phyloP scores from a whole-genome alignment of 495 filamentous ascomycete species.

The Xylaria castorea region DNA sequence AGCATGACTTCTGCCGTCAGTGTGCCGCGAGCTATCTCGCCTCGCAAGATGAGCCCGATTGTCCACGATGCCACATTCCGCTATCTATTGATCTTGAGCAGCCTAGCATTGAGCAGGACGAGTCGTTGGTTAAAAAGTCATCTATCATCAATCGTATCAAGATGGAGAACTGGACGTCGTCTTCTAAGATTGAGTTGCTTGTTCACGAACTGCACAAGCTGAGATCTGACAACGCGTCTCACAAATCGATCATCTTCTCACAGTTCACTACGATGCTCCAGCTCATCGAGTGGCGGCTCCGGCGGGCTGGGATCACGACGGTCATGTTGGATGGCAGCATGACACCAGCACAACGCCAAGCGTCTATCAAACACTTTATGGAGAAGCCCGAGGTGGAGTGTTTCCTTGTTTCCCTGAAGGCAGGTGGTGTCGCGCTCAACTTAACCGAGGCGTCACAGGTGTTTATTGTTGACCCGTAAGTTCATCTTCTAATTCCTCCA shows the following conservation, averaged over 20 bases:
- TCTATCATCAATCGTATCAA: conserved; percentile 97
- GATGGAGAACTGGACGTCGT: conserved; percentile 97
- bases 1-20: conserved; percentile 91
- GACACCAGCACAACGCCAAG: conserved; percentile 90
- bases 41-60: conserved; percentile 78
- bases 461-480: conserved; percentile 93
- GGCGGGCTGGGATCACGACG: conserved; percentile 92
- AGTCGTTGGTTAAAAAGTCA: conserved; percentile 81
- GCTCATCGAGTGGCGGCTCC: conserved; percentile 94
- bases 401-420: conserved; percentile 93
- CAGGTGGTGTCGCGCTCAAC: conserved; percentile 94
- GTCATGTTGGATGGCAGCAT: conserved; percentile 97
- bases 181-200: conserved; percentile 95
- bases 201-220: conserved; percentile 91
- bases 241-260: conserved; percentile 96
- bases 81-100: conserved; percentile 91
- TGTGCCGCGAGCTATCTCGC: conserved; percentile 86
- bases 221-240: conserved; percentile 85
- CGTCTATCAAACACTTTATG: conserved; percentile 93
- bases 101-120: conserved; percentile 89
- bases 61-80: conserved; percentile 89
- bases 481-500: conserved; percentile 30
- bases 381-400: conserved; percentile 89
- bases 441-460: conserved; percentile 92
- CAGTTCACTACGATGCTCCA: conserved; percentile 98